A percentile compares a stretch with the other conserved stretches of the same genome.
Conservation (phyloP, 1,139 yeast genomes). For the Hanseniaspora uvarum region DNA sequence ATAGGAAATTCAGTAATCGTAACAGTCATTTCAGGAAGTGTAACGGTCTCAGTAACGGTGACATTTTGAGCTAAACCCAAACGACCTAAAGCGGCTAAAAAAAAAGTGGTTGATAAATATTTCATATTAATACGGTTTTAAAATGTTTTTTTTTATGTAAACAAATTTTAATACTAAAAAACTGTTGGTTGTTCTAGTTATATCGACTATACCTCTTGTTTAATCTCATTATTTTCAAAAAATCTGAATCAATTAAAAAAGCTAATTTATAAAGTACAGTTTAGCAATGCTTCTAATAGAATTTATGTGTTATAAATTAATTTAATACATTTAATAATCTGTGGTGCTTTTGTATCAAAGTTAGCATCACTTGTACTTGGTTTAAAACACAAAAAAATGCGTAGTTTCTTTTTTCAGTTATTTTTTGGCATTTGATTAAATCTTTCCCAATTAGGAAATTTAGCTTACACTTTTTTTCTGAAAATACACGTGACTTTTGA, state of each 20-base stretch:
- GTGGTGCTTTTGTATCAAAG: no score
- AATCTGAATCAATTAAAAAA: no score
- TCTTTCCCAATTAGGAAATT: neutral
- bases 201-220: neutral
- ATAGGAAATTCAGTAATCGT: constrained; percentile 14
- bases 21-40: constrained; percentile 15
- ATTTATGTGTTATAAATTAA: no score
- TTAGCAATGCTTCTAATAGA: no score
- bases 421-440: neutral
- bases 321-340: no score
- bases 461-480: neutral
- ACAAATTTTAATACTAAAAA: neutral
- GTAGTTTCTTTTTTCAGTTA: neutral
- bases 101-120: neutral
- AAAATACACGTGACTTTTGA: no score
- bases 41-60: constrained; percentile 11
- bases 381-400: neutral
- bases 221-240: no score
- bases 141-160: neutral
- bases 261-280: no score
- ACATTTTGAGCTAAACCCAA: neutral
- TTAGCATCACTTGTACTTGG: no score
- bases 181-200: neutral
- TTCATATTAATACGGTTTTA: neutral
- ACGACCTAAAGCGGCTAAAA: constrained; percentile 6